A percentile compares a stretch with the other conserved stretches of the same genome.
Evolutionary conservation across 202 grass and related monocot species (phyloP).

Genomic region (Eragrostis tef): DNA sequence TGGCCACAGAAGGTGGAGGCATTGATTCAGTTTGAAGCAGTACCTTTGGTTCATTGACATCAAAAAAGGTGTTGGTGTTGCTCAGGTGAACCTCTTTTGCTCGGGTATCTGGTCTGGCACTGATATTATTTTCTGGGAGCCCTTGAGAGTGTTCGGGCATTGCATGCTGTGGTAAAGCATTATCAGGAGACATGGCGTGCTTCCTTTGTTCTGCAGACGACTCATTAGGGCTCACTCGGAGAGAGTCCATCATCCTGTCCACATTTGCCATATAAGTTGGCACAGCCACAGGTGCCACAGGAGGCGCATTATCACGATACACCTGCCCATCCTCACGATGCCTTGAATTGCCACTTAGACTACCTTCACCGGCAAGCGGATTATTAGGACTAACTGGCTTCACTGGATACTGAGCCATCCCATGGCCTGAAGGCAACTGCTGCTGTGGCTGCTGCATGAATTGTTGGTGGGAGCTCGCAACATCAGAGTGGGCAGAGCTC

Average conservation of each 20-base stretch:
- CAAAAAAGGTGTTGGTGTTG: conserved; percentile 64
- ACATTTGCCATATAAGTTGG: conserved; percentile 62
- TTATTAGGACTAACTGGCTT: conserved; percentile 47
- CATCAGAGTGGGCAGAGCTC: conserved; percentile 50
- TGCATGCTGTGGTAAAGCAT: conserved; percentile 52
- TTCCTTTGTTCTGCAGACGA: conserved; percentile 49
- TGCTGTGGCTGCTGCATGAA: conserved; percentile 37
- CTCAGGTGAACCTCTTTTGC: conserved; percentile 42
- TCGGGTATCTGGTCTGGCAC: conserved; percentile 33
- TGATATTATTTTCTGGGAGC: conserved; percentile 38
- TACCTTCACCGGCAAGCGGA: conserved; percentile 52
- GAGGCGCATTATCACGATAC: conserved; percentile 37
- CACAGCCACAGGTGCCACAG: conserved; percentile 46
- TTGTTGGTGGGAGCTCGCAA: conserved; percentile 41
- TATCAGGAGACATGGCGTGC: conserved; percentile 39
- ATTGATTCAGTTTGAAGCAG: conserved; percentile 52
- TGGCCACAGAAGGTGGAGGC: conserved; percentile 51
- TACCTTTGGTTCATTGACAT: conserved; percentile 59
- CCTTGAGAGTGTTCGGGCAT: conserved; percentile 49
- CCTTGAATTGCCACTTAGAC: conserved; percentile 63
- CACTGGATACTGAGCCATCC: conserved; percentile 45
- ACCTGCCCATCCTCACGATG: conserved; percentile 53
- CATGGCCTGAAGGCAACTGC: conserved; percentile 52
- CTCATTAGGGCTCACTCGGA: conserved; percentile 51
- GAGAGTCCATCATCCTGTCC: conserved; percentile 67